A percentile compares a stretch with the other conserved stretches of the same genome.
phyloP scores from a whole-genome alignment of 2,329 filamentous ascomycete genomes.

The Huntiella bhutanensis region DNA sequence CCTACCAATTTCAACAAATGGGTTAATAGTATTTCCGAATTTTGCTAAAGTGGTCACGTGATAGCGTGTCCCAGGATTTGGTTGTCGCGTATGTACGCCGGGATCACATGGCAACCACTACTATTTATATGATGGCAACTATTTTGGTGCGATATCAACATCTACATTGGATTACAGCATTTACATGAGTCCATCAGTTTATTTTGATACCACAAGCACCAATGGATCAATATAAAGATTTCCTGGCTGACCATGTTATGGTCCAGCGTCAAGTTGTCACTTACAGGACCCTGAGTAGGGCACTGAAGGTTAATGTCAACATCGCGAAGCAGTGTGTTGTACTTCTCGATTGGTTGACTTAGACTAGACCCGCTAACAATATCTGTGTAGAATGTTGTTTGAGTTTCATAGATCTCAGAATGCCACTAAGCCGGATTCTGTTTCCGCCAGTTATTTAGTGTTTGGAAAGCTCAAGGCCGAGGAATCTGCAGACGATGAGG shows the following conservation, averaged over 20 bases:
- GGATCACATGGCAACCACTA: no score
- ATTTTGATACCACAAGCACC: no score
- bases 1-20: no score
- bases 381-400: constrained; percentile 54
- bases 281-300: constrained; percentile 68
- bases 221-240: constrained; percentile 49
- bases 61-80: background rate
- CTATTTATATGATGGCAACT: no score
- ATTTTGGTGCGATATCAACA: no score
- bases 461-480: constrained; percentile 42
- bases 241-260: constrained; percentile 56
- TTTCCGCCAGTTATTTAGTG: constrained; percentile 88
- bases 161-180: no score
- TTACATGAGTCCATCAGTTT: no score
- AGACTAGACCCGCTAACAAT: background rate
- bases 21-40: background rate
- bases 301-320: constrained; percentile 68
- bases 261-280: constrained; percentile 63
- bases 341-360: background rate
- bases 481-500: constrained; percentile 33
- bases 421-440: constrained; percentile 46
- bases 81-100: no score
- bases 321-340: constrained; percentile 62
- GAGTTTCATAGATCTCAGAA: constrained; percentile 72
- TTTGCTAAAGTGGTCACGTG: constrained; percentile 9